Evolutionary conservation across 805 yeast genomes (phyloP).

Genomic region (Ogataea haglerorum): DNA sequence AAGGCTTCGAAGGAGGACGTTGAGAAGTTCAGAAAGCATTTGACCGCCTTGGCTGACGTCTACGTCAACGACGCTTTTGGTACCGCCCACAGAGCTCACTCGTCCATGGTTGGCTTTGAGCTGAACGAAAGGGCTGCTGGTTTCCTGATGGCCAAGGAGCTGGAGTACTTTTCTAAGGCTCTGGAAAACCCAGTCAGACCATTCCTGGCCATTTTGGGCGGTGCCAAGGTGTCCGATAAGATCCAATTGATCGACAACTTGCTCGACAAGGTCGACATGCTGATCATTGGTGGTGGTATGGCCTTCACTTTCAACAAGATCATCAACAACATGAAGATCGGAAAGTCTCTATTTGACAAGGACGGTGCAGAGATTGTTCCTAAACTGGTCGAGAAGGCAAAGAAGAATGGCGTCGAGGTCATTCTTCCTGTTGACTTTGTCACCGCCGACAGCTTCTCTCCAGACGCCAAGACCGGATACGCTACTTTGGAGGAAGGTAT

Average conservation of each 20-base stretch:
- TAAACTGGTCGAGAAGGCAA: conserved; percentile 90
- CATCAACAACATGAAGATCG: conserved; percentile 78
- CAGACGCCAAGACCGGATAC: conserved; percentile 80
- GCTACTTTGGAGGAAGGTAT: conserved; percentile 92
- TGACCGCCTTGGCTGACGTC: conserved; percentile 92
- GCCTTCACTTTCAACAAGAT: conserved; percentile 98
- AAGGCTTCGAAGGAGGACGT: conserved; percentile 89
- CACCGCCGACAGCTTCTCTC: conserved; percentile 90
- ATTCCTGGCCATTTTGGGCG: conserved; percentile 97
- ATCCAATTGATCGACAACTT: conserved; percentile 96
- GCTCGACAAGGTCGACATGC: conserved; percentile 90
- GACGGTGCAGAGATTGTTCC: conserved; percentile 96
- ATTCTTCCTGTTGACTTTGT: conserved; percentile 94
- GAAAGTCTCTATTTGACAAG: conserved; percentile 87
- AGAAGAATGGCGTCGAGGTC: conserved; percentile 89
- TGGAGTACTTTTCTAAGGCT: conserved; percentile 96
- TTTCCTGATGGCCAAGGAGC: conserved; percentile 97
- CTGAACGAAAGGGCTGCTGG: conserved; percentile 97
- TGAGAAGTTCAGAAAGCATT: conserved; percentile 80
- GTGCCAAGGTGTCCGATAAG: conserved; percentile 99
- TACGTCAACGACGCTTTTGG: conserved; percentile 98
- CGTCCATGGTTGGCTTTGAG: conserved; percentile 97
- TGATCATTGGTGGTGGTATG: conserved; percentile 99
- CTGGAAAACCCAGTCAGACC: conserved; percentile 98
- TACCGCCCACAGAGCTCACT: conserved; percentile 99